Evolutionary conservation across 371 early-diverging fungal genomes (phyloP).

Genomic region (Haplosporangium sp.): DNA sequence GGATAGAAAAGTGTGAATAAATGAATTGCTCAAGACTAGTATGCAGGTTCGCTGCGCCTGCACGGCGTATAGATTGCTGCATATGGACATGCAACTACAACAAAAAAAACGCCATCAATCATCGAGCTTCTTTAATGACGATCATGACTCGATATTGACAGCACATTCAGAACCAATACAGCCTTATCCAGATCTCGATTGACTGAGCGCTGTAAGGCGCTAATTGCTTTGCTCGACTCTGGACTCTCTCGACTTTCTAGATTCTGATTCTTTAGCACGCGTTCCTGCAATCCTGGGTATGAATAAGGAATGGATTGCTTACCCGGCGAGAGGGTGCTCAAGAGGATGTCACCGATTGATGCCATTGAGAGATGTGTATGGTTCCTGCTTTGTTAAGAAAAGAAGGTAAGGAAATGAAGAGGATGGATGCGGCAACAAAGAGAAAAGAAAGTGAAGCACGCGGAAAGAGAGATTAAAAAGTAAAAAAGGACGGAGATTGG

Average conservation of each 20-base stretch:
- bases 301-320: slow-evolving; percentile 22
- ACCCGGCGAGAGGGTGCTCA: slow-evolving; percentile 81
- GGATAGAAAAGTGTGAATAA: neutral
- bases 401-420: slow-evolving; percentile 5
- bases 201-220: too few species aligned
- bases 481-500: slow-evolving; percentile 1
- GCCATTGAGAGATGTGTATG: slow-evolving; percentile 59
- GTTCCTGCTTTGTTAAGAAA: slow-evolving; percentile 8
- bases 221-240: too few species aligned
- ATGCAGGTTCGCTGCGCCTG: neutral
- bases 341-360: slow-evolving; percentile 77
- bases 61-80: neutral
- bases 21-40: neutral
- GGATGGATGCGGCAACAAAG: slow-evolving; percentile 11
- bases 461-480: slow-evolving; percentile 12
- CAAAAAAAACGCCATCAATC: slow-evolving; percentile 9
- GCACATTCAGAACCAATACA: slow-evolving; percentile 1
- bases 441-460: slow-evolving; percentile 24
- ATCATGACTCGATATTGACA: slow-evolving; percentile 2
- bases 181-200: too few species aligned
- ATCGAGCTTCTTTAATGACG: slow-evolving; percentile 1
- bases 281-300: neutral
- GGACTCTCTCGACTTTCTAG: neutral
- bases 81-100: slow-evolving; percentile 3
- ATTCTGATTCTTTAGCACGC: neutral